Base-by-base conservation (phyloP, 192 early-diverging fungal species). In the Gorgonomyces haynaldii region DNA sequence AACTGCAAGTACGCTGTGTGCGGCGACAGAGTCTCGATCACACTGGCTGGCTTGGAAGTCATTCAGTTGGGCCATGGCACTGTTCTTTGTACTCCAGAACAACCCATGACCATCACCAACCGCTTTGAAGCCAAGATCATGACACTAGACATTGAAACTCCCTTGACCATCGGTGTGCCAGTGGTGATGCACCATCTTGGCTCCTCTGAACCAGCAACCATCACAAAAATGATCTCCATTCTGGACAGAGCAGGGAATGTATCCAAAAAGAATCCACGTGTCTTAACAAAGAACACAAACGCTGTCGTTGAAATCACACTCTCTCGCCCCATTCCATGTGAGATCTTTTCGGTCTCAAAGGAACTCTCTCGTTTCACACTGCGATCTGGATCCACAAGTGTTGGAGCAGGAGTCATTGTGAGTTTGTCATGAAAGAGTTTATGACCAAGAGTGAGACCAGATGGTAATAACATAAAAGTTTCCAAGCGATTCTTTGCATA, bases 131-230 rank as follows among this genome's bases (percentile, higher is more conserved):
- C 86, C 4, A 84, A 88, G 57, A 83, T 99, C 31, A 83, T 96
- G 13, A 86, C 91, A 23, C 96, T 99, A 78, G 93, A 99, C 45
- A 72, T 89, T 16, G 72, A 73, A 26, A 80, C 88, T 23, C 96
- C 96, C 1, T 81, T 98, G 15, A 98, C 92, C 16, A 80, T 83
- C 16, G 96, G 96, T 30, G 88, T 83, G 39, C 82, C 85, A 3
- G 76, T 86, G 64, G 78, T 94, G 15, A 64, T 98, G 45, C 85
- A 96, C 59, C 76, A 87, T 37, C 84, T 85, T 40, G 86, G 86
- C 44, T 58, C 82, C 19, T 80, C 84, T 40, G 87, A 92, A 41
- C 82, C 86, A 0, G 89, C 78, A 4, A 65, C 60, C 5, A 69
- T 99, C 16, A 64, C 74, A 8, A 81, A 81, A 62, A 66, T 99